Evolutionary conservation across 495 filamentous ascomycete genomes (phyloP), one percentile per base, ranked within the genome.

Genomic region (Pyrenula aspistea): DNA sequence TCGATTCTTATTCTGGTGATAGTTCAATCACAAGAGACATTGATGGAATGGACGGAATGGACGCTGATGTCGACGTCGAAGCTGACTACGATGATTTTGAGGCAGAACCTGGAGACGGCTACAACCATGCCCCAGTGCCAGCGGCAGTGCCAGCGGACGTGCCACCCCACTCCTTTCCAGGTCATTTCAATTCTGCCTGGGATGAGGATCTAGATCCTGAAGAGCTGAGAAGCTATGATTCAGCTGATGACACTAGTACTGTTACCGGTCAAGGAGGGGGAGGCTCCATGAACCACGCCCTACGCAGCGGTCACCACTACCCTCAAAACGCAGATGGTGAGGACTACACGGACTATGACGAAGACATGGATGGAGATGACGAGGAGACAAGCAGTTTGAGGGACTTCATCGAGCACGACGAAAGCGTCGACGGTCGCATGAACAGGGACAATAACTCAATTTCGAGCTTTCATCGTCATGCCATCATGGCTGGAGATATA

Each of bases 241-340:
- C 68, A 2, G 65, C 68, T 49, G 65, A 68, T 24, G 72, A 75
- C 20, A 62, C 66, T 58, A 68, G 73, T 51, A 69, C 66, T 10
- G 74, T 76, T 47, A 70, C 76, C 49, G 71, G 72, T 49, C 67
- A 75, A 49, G 60, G 24, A 52, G 55, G 53, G 24, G 56, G 61
- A 8, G 56, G 51, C 20, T 56, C 61, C 4, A 56, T 57, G 15
- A 57, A 62, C 36, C 56, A 58, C 4, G 49, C 56, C 22, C 50
- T 12, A n/a, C 50, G 36, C 4, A 52, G 59, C 20, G 58, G 51
- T 12, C 53, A 57, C 3, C 56, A 63, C 10, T 58, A 60, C 10
- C 50, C 10, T 19, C 50, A 8, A 52, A 21, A 52, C 19, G 50
- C 8, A 21, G 8, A 52, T 10, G 19, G 4, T 20, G 19, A 24